phyloP scores from a whole-genome alignment of 139 green algal species.

The Nannochloris sp. region DNA sequence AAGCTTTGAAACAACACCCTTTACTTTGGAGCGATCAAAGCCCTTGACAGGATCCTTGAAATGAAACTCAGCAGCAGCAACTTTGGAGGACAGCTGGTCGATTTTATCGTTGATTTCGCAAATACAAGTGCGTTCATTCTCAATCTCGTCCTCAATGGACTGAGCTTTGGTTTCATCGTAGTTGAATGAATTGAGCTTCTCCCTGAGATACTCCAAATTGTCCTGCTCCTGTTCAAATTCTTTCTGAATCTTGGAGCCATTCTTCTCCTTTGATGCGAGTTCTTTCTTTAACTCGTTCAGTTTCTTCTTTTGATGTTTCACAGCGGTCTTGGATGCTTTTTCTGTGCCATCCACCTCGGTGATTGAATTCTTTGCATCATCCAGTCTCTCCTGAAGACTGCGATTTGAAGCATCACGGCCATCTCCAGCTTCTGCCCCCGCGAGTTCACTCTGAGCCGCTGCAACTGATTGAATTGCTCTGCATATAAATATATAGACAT shows the following conservation, averaged over 20 bases:
- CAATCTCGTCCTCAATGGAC: conserved; percentile 37
- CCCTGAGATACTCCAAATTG: conserved; percentile 36
- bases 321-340: conserved; percentile 52
- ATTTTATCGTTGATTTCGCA: conserved; percentile 36
- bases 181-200: conserved; percentile 20
- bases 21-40: conserved; percentile 60
- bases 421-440: conserved; percentile 72
- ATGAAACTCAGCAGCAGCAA: conserved; percentile 56
- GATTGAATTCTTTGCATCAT: conserved; percentile 54
- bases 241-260: conserved; percentile 42
- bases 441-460: conserved; percentile 46
- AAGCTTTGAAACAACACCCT: conserved; percentile 78
- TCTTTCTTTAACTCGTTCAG: conserved; percentile 57
- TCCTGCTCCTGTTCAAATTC: conserved; percentile 48
- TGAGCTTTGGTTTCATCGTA: conserved; percentile 30
- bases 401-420: conserved; percentile 69
- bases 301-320: conserved; percentile 76
- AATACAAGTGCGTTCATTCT: conserved; percentile 24
- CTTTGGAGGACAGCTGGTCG: conserved; percentile 41
- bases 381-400: conserved; percentile 68
- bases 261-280: conserved; percentile 66
- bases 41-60: conserved; percentile 66
- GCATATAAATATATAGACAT: background rate
- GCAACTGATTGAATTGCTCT: conserved; percentile 26
- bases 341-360: conserved; percentile 48